phyloP scores from a whole-genome alignment of 2,329 filamentous ascomycete species.

The Colletotrichum cordylinicola region DNA sequence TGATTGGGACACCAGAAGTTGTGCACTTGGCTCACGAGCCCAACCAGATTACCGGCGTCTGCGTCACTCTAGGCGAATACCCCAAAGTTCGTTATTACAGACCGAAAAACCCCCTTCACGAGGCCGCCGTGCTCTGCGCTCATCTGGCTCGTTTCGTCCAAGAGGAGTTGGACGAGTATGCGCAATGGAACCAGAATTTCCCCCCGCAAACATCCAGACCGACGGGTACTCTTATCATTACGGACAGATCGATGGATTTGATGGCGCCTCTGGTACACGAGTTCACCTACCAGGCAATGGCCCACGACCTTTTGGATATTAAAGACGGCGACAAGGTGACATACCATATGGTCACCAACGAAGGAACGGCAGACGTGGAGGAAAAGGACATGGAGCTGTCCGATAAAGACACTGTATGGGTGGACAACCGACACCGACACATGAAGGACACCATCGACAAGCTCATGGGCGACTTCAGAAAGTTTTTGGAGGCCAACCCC shows the following conservation, averaged over 20 bases:
- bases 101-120: conserved; percentile 76
- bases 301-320: conserved; percentile 88
- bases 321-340: conserved; percentile 88
- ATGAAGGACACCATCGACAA: conserved; percentile 99
- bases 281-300: conserved; percentile 99
- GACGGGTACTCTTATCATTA: conserved; percentile 82
- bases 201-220: conserved; percentile 81
- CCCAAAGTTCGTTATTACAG: conserved; percentile 92
- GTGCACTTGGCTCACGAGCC: conserved; percentile 19
- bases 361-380: conserved; percentile 72
- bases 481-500: conserved; percentile 88
- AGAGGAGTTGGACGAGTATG: conserved; percentile 88
- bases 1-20: neutral
- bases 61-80: conserved; percentile 91
- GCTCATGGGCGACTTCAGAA: conserved; percentile 89
- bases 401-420: conserved; percentile 94
- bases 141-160: conserved; percentile 92
- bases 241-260: conserved; percentile 92
- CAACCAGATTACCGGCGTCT: conserved; percentile 79
- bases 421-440: conserved; percentile 90
- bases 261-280: conserved; percentile 89
- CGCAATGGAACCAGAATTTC: conserved; percentile 83
- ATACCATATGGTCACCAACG: conserved; percentile 81
- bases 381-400: conserved; percentile 90
- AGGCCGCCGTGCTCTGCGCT: conserved; percentile 85